phyloP scores from a whole-genome alignment of 2,329 filamentous ascomycete genomes.

The Aspergillus piperis region DNA sequence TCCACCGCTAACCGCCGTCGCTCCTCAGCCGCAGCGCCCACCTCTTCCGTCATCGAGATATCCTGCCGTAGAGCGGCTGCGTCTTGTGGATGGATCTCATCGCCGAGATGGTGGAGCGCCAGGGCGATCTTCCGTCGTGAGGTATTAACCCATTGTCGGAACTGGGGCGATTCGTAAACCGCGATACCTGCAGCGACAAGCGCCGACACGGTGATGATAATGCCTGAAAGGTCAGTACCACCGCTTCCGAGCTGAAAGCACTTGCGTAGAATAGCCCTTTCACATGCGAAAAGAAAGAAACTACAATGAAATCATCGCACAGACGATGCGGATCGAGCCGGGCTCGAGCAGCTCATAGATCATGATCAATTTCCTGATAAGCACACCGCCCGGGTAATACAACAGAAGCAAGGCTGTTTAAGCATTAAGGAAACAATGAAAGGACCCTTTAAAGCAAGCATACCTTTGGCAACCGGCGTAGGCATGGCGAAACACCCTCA shows the following conservation, averaged over 20 bases:
- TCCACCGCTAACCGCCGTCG: conserved; percentile 47
- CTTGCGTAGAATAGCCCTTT: neutral
- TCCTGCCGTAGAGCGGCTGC: conserved; percentile 37
- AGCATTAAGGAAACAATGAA: conserved; percentile 1
- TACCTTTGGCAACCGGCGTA: conserved; percentile 52
- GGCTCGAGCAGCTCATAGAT: conserved; percentile 7
- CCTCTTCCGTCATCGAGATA: conserved; percentile 51
- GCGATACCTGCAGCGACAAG: conserved; percentile 64
- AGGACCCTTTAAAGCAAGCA: conserved; percentile 20
- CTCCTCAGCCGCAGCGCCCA: conserved; percentile 46
- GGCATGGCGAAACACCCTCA: conserved; percentile 38
- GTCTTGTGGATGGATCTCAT: conserved; percentile 57
- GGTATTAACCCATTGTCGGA: conserved; percentile 63
- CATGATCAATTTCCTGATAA: conserved; percentile 29
- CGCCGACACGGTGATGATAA: conserved; percentile 63
- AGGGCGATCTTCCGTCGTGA: conserved; percentile 63
- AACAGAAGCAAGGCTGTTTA: neutral
- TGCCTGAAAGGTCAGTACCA: conserved; percentile 47
- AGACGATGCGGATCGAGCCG: neutral
- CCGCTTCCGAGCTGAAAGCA: neutral
- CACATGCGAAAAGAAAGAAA: neutral
- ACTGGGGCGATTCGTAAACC: conserved; percentile 64
- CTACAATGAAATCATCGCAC: neutral
- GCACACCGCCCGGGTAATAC: conserved; percentile 29
- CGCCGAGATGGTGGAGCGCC: conserved; percentile 60